phyloP scores from a whole-genome alignment of 148 eudicot species.

The Rhododendron molle region DNA sequence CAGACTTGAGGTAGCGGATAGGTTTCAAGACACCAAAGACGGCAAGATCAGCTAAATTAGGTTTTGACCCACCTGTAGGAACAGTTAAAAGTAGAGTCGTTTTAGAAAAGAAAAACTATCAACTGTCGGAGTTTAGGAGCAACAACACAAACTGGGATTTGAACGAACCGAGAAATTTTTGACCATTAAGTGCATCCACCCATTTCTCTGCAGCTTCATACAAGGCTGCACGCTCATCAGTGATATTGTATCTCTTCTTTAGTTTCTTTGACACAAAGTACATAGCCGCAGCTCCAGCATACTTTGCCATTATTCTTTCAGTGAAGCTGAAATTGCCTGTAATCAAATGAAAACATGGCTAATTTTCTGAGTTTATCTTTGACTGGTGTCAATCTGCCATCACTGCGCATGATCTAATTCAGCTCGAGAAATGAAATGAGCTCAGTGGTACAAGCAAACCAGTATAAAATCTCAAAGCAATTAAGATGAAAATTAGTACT shows the following conservation, averaged over 20 bases:
- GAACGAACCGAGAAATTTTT: conserved; percentile 69
- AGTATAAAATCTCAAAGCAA: not conserved
- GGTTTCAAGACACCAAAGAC: conserved; percentile 90
- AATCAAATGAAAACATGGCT: not conserved
- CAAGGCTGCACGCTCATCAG: conserved; percentile 78
- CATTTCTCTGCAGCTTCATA: conserved; percentile 94
- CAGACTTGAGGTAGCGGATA: conserved; percentile 78
- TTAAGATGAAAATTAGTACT: not conserved
- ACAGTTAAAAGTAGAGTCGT: not conserved
- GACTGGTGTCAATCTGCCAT: not conserved
- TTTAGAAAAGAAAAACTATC: not conserved
- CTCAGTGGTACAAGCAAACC: not conserved
- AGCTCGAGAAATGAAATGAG: not conserved
- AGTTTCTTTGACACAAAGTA: conserved; percentile 85
- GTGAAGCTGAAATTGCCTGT: conserved; percentile 85
- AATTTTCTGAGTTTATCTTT: not conserved
- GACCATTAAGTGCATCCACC: conserved; percentile 89
- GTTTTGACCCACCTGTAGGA: conserved; percentile 64
- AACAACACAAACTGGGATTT: not conserved
- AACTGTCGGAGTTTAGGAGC: not conserved
- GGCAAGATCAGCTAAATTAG: conserved; percentile 87
- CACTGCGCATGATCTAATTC: not conserved
- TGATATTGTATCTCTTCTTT: conserved; percentile 81
- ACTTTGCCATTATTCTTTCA: conserved; percentile 73
- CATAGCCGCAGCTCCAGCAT: conserved; percentile 95